phyloP scores from a whole-genome alignment of 1,284 basidiomycete species.

The Trametes hirsuta region DNA sequence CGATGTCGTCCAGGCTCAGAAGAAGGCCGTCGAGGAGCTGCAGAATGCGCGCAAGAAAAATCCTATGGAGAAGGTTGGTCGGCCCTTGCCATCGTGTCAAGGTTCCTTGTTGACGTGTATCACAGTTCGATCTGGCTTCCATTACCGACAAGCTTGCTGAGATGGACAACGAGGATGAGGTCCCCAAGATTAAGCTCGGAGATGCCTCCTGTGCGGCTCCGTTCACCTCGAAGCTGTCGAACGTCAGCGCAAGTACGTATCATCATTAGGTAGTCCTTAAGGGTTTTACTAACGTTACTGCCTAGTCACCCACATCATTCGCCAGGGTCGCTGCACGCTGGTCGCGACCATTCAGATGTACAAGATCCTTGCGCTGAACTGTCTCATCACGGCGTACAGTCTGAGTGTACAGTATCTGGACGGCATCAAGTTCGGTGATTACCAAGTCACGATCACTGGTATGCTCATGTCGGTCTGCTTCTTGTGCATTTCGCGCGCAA shows the following conservation, averaged over 20 bases:
- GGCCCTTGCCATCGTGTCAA: not conserved
- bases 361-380: slow-evolving; percentile 96
- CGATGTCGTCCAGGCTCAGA: slow-evolving; percentile 88
- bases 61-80: slow-evolving; percentile 84
- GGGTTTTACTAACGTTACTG: slow-evolving; percentile 12
- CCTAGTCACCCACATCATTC: slow-evolving; percentile 90
- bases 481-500: slow-evolving; percentile 94
- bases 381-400: slow-evolving; percentile 94
- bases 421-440: slow-evolving; percentile 98
- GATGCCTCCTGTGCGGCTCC: slow-evolving; percentile 96
- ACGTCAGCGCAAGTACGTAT: slow-evolving; percentile 86
- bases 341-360: slow-evolving; percentile 99
- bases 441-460: slow-evolving; percentile 90
- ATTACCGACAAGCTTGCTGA: slow-evolving; percentile 92
- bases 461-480: slow-evolving; percentile 98
- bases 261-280: not conserved
- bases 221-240: slow-evolving; percentile 94
- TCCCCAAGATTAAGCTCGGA: slow-evolving; percentile 95
- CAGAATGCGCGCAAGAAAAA: slow-evolving; percentile 75
- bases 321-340: slow-evolving; percentile 94
- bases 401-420: slow-evolving; percentile 95
- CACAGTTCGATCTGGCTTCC: slow-evolving; percentile 81
- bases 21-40: slow-evolving; percentile 69
- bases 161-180: slow-evolving; percentile 91
- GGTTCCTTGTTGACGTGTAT: not conserved